Base-by-base conservation (phyloP, 2,329 filamentous ascomycete genomes). In the Scortechinia acanthostroma region DNA sequence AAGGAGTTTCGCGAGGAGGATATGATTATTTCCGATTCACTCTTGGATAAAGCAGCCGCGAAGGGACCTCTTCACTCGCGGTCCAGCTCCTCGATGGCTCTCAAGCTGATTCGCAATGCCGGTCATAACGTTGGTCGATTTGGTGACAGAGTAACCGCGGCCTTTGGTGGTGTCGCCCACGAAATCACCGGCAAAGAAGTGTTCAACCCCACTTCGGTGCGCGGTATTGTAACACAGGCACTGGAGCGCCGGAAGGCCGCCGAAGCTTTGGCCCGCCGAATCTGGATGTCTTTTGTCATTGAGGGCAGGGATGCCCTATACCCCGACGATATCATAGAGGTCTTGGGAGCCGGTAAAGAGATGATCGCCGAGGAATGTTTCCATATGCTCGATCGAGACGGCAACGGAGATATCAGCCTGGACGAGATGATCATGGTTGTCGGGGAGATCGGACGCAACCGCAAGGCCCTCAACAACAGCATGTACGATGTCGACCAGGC, bases 161-260 rank as follows among this genome's bases (percentile, higher is more conserved):
- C 72, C 1, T 80, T 83, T 52, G 80, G 80, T 5, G 78, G 80
- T 44, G 74, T 83, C 15, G 79, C 80, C 1, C 71, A 74, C 3
- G 80, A 84, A 47, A 74, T 84, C 25, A 82, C 80, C 0, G 80
- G 80, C 44, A 80, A 79, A 55, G 71, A 82, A 51, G 71, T 83
- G 4, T 82, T 83, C 56, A 80, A 83, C 51, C 68, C 75, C 1
- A 77, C 72, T 46, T 70, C 76, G 15, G 71, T 77, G 2, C 78
- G 82, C 52, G 77, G 76, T 0, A 70, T 83, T 42, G 78, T 84
- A 2, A 65, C 77, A 3, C 65, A 76, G 51, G 80, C 80, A 13
- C 59, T 84, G 42, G 79, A 84, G 54, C 6, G 35, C 10, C 14
- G 17, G 5, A 50, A 47, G 15, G 53, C 55, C 1, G 55, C 56